Percentiles rank a stretch among this genome's conserved stretches.
These are phyloP conservation scores for Didymella exigua DNA, from an alignment of 2,329 filamentous ascomycete species.

Conservation along the genomic window DNA sequence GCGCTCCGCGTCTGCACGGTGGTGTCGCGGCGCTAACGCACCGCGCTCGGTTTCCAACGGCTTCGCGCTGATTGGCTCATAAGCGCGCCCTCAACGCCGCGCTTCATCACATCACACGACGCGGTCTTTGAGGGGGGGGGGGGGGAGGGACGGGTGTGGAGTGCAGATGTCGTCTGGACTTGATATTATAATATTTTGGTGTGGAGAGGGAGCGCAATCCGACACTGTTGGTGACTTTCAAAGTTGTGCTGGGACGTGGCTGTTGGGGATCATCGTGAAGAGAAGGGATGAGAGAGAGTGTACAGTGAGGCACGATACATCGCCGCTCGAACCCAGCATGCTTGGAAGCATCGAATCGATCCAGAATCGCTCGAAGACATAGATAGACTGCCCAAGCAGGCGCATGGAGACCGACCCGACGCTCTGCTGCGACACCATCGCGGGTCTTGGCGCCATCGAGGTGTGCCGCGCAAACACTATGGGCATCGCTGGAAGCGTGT, in stretches of 20 bases:
- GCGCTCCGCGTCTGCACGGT: neutral
- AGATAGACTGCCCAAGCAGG: neutral
- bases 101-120: constrained; percentile 8
- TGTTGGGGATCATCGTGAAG: too few species aligned
- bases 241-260: too few species aligned
- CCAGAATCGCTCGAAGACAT: too few species aligned
- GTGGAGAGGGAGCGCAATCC: too few species aligned
- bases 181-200: neutral
- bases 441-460: constrained; percentile 29
- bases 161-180: too few species aligned
- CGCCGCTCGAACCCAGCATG: neutral
- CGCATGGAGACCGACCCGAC: neutral
- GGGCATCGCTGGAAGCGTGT: neutral
- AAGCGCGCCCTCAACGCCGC: constrained; percentile 11
- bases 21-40: neutral
- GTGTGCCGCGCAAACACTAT: neutral
- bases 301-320: neutral
- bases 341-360: neutral
- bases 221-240: too few species aligned
- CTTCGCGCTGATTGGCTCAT: constrained; percentile 18
- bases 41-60: constrained; percentile 5
- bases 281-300: too few species aligned
- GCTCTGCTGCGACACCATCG: constrained; percentile 6
- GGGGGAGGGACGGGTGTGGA: neutral
- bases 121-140: neutral